Evolutionary conservation across 805 yeast species (phyloP), one percentile per base, ranked within the genome.

Genomic region (Candida berthetii): DNA sequence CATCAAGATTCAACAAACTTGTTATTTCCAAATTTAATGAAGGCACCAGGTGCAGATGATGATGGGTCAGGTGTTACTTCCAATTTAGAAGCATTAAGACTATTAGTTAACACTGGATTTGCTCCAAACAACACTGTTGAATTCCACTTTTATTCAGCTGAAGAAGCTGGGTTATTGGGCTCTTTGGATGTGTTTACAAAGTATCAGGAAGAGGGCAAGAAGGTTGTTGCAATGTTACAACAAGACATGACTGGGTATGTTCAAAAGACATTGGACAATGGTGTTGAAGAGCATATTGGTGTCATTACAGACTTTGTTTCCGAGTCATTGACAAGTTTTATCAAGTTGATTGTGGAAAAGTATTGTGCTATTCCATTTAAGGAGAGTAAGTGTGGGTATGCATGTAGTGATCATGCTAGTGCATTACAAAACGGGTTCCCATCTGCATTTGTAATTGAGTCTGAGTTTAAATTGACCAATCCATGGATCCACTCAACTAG

Each of bases 11-110:
- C 95, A 2, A 72, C 82, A 48, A 88, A 87, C 57, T 66, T 86
- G 42, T 49, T 85, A 35, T 70, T 85, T 42, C 96, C 96, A 9
- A 70, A 70, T 35, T 47, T 79, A 16, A 56, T 84, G 48, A 71
- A 78, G 19, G 87, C 96, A 0, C 96, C 96, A 2, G 98, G 98
- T 3, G 97, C 96, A 3, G 98, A 91, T 58, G 98, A 91, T 57
- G 85, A 90, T 60, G 95, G 96, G 2, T 78, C 90, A 3, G 98
- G 97, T 9, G 82, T 90, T 4, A 80, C 83, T 4, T 82, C 95
- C 3, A 74, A 77, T 27, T 61, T 89, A 41, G 95, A 89, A 59
- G 79, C 89, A 1, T 72, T 89, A 52, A 72, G 93, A 48, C 62
- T 85, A 14, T 63, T 87, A 22, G 60, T 74, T 7, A 67, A 64